Evolutionary conservation across 805 yeast genomes (phyloP), one percentile per base, ranked within the genome.

Genomic region (Spathaspora sp.): DNA sequence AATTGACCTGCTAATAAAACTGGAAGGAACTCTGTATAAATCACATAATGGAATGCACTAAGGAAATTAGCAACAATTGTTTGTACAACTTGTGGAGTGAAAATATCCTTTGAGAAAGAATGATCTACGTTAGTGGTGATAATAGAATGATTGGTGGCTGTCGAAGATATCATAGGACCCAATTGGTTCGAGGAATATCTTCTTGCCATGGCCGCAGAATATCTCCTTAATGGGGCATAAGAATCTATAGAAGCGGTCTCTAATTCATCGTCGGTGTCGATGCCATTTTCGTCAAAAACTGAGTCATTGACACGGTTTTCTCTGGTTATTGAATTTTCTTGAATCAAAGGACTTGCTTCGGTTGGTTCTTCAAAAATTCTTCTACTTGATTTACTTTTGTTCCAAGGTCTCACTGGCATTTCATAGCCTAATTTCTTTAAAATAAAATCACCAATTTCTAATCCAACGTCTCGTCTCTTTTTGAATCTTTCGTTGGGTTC

Each of bases 1-100:
- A 62, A 51, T 18, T 56, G 51, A 5, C 64, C 63, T 2, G 85
- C 80, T 12, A 81, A 65, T 49, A 77, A 77, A 3, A 82, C 74
- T 1, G 87, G 86, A 42, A 82, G 57, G 48, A 82, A 78, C 60
- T 81, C 85, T 43, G 77, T 76, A 59, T 67, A 78, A 4, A 79
- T 81, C 12, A 76, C 66, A 10, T 68, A 58, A 59, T 78, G 83
- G 47, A 79, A 68, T n/a, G 78, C 66, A 59, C 75, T 62, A 26
- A 72, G 58, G 47, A 78, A 73, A 57, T 74, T 60, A 63, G 75
- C 47, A 62, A 62, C 18, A 49, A 70, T 65, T 5, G 68, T 57
- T 39, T 61, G 60, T 1, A 67, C 42, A 23, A 69, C 69, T 7
- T 62, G 57, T 11, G 58, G 58, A n/a, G 65, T 60, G 52, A 70